Percentiles rank a stretch among this genome's conserved stretches.
Conservation (phyloP, 116 monocot species). For the Phalaenopsis hybrid region DNA sequence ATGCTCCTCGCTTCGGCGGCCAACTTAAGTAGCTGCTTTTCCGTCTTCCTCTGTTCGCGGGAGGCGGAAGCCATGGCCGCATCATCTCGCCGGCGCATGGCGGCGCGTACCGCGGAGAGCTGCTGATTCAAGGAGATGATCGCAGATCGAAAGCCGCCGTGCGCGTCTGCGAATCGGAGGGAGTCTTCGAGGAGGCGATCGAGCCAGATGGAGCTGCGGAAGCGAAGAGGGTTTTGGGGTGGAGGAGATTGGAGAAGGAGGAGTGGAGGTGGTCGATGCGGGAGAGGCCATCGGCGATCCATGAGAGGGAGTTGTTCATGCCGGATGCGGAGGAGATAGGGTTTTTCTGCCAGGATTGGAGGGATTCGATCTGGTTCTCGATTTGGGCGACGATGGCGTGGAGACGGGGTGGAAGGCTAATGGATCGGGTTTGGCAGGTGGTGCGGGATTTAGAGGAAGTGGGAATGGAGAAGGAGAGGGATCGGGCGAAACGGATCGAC, state of each 20-base stretch:
- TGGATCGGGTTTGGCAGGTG: conserved; percentile 16
- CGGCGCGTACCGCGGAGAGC: conserved; percentile 17
- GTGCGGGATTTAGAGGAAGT: conserved; percentile 8
- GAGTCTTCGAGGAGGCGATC: conserved; percentile 31
- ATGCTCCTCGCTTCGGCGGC: conserved; percentile 8
- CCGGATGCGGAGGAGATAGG: neutral
- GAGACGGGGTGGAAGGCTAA: conserved; percentile 30
- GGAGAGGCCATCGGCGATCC: conserved; percentile 26
- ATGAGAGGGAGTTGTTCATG: neutral
- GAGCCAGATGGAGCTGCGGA: neutral
- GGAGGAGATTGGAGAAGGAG: conserved; percentile 28
- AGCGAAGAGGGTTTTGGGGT: conserved; percentile 14
- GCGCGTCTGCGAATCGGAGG: conserved; percentile 36
- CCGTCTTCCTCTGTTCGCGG: conserved; percentile 15
- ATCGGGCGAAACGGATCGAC: conserved; percentile 7
- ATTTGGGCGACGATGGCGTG: conserved; percentile 33
- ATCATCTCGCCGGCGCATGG: conserved; percentile 22
- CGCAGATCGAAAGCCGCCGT: conserved; percentile 23
- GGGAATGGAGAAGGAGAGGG: conserved; percentile 13
- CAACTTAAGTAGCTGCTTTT: conserved; percentile 27
- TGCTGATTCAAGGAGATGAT: conserved; percentile 10
- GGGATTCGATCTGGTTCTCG: conserved; percentile 18
- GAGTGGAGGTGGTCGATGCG: conserved; percentile 25
- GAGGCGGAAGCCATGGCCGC: conserved; percentile 12
- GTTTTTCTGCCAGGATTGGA: conserved; percentile 6